Evolutionary conservation across 306 rosid species (phyloP).

Genomic region (Rosa rugosa): DNA sequence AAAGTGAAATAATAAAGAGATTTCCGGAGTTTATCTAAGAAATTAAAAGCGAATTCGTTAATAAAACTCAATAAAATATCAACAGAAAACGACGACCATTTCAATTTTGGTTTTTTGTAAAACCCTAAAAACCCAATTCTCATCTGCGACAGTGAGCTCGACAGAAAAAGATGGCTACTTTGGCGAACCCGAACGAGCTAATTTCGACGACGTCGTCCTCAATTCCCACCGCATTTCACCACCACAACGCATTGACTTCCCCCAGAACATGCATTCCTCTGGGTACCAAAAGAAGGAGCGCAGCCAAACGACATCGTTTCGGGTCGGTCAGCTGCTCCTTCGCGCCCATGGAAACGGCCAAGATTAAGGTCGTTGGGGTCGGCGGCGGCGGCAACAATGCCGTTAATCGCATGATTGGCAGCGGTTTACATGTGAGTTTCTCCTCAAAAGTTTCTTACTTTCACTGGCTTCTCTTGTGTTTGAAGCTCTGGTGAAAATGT

Average conservation of each 20-base stretch:
- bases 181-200: constrained; percentile 47
- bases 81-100: not conserved
- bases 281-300: constrained; percentile 29
- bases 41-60: no score
- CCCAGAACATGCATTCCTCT: constrained; percentile 28
- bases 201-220: constrained; percentile 45
- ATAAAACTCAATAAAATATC: not conserved
- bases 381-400: constrained; percentile 99
- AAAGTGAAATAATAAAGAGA: no score
- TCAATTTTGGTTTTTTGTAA: not conserved
- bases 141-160: not conserved
- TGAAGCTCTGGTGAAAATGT: constrained; percentile 8
- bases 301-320: constrained; percentile 29
- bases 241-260: constrained; percentile 31
- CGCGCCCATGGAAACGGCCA: constrained; percentile 64
- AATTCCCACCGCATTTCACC: constrained; percentile 33
- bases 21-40: no score
- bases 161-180: constrained; percentile 36
- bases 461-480: not conserved
- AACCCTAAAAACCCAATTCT: constrained; percentile 34
- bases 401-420: constrained; percentile 93
- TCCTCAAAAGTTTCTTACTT: not conserved
- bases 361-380: constrained; percentile 89
- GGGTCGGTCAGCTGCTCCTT: constrained; percentile 50
- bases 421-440: constrained; percentile 67